A percentile compares a stretch with the other conserved stretches of the same genome.
These are phyloP conservation scores for Pleurotus citrinopileatus DNA, from an alignment of 768 basidiomycete species.

Conservation along the genomic window DNA sequence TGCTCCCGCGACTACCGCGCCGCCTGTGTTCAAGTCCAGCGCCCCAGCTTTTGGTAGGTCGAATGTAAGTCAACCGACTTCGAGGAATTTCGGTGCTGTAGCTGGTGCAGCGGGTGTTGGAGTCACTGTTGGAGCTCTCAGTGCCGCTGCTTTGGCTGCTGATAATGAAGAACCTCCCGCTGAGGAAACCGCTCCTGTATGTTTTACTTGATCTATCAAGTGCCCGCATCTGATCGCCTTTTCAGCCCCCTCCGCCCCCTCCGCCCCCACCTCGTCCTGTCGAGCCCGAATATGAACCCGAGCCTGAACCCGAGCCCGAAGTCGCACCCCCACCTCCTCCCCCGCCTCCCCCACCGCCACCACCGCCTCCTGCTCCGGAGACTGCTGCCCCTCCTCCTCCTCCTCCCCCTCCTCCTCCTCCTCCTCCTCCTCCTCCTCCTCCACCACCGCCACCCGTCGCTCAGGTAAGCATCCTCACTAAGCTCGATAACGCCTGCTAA, in stretches of 20 bases:
- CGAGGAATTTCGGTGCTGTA: conserved; percentile 43
- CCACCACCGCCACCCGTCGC: conserved; percentile 42
- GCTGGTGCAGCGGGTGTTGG: conserved; percentile 26
- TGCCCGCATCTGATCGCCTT: background rate
- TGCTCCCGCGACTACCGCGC: conserved; percentile 39
- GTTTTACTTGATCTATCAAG: background rate
- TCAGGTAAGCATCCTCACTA: conserved; percentile 22
- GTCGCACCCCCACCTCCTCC: conserved; percentile 21
- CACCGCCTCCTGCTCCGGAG: conserved; percentile 21
- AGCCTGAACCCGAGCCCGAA: conserved; percentile 22
- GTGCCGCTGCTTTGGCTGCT: conserved; percentile 32
- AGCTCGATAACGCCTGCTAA: background rate
- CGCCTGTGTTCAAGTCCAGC: conserved; percentile 38
- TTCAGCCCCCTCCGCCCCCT: conserved; percentile 33
- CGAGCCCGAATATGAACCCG: conserved; percentile 26
- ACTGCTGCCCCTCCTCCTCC: conserved; percentile 17
- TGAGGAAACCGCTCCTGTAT: background rate
- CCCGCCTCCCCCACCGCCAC: conserved; percentile 25
- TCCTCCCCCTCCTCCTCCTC: conserved; percentile 26
- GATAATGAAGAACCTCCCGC: conserved; percentile 27
- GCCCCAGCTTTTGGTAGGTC: conserved; percentile 48
- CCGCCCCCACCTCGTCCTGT: conserved; percentile 26
- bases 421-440: conserved; percentile 26
- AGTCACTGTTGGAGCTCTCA: conserved; percentile 35
- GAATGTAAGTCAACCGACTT: conserved; percentile 30